Base-by-base conservation (phyloP, 495 filamentous ascomycete species). In the Rhypophila decipiens region DNA sequence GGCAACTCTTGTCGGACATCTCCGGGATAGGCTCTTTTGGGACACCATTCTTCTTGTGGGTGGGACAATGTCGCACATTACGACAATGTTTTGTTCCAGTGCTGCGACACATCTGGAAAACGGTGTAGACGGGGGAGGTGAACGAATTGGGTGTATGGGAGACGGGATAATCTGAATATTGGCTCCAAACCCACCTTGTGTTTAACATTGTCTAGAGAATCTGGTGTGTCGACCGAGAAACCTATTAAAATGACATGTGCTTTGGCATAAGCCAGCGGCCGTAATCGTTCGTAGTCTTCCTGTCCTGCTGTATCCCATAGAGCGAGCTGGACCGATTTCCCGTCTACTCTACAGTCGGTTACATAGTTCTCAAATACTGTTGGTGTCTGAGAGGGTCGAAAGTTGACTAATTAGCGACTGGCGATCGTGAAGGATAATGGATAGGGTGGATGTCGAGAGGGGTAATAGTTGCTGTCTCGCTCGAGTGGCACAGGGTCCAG, bases 361-460 rank as follows among this genome's bases (percentile, higher is more conserved):
- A 99, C 93, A 60, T 99, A 99, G 74, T 97, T 99, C 69, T 99
- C 93, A 69, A 99, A 99, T 34, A 99, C 93, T 51, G 93, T 99
- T 0, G 93, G 93, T 35, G 97, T 94, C 83, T 98, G 31, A 36
- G 13, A 82, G 37, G 24, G 20, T 29, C 21, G 37, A 22, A 37
- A 27, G 29, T 23, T 41, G 21, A 24, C 35, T 18, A 29, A 31
- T 17, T 37, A 24, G 24, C 23, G 29, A 24, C 8, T 17, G 24
- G n/a, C n/a, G n/a, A n/a, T n/a, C n/a, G n/a, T n/a, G n/a, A n/a
- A n/a, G n/a, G n/a, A n/a, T 27, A 15, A 42, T 24, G 22, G 40
- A 27, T n/a, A 34, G 37, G 40, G 40, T 5, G 22, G 40, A 15
- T 10, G 39, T n/a, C 10, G 20, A 8, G 22, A 44, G 24, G 10